These are phyloP conservation scores for Coemansia sp. DNA, from an alignment of 192 early-diverging fungal genomes.

Conservation along the genomic window DNA sequence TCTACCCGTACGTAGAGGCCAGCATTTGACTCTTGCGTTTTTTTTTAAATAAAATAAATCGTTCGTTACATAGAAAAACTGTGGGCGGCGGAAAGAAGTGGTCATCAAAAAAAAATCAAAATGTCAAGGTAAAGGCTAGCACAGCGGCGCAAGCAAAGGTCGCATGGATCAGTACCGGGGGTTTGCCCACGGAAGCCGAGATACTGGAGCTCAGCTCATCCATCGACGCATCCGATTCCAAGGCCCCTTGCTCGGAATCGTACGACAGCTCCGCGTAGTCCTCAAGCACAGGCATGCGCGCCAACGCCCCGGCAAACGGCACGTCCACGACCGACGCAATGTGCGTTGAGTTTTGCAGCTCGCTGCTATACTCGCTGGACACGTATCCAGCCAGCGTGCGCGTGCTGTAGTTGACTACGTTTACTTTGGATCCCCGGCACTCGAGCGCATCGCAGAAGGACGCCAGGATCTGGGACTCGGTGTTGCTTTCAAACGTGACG, in stretches of 20 bases:
- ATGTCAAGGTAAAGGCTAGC: no score
- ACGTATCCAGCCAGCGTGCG: conserved; percentile 21
- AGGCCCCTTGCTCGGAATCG: not conserved
- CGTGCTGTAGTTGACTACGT: conserved; percentile 31
- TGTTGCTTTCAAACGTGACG: conserved; percentile 25
- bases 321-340: conserved; percentile 21
- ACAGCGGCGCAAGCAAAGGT: no score
- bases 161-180: no score
- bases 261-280: not conserved
- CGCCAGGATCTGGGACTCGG: conserved; percentile 20
- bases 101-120: no score
- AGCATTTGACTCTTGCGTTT: conserved; percentile 6
- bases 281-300: not conserved
- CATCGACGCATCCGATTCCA: not conserved
- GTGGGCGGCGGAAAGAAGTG: no score
- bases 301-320: not conserved
- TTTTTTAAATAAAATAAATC: not conserved
- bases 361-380: conserved; percentile 8
- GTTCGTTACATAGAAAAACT: no score
- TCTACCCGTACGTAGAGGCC: conserved; percentile 24
- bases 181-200: not conserved
- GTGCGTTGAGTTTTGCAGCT: conserved; percentile 14
- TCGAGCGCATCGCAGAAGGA: conserved; percentile 39
- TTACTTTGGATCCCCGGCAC: conserved; percentile 35
- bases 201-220: not conserved